phyloP scores from a whole-genome alignment of 345 rosid species.

The Geranium rotundifolium region DNA sequence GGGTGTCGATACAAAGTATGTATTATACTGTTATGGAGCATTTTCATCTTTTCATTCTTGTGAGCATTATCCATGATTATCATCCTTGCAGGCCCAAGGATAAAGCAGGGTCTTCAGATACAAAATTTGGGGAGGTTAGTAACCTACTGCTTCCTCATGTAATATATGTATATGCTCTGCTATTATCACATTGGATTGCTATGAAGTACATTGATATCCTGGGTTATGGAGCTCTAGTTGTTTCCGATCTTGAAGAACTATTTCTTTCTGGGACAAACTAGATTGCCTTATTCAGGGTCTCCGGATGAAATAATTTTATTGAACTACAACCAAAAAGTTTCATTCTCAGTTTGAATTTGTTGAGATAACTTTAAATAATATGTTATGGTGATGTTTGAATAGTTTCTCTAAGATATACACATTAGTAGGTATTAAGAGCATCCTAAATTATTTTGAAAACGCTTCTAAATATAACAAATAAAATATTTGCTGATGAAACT shows the following conservation, averaged over 20 bases:
- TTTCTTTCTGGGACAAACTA: not conserved
- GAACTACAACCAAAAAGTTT: not conserved
- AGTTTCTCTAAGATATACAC: not conserved
- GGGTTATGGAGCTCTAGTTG: not conserved
- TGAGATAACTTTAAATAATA: no score
- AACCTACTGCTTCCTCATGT: conserved; percentile 9
- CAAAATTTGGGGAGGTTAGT: conserved; percentile 93
- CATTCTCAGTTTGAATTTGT: not conserved
- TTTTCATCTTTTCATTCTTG: not conserved
- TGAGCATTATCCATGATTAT: conserved; percentile 12
- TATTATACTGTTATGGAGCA: conserved; percentile 1
- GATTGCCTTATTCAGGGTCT: not conserved
- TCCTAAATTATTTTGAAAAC: not conserved
- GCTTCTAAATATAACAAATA: not conserved
- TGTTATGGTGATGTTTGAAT: not conserved
- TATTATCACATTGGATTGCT: not conserved
- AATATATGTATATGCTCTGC: not conserved
- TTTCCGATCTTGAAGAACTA: not conserved
- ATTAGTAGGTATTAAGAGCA: not conserved
- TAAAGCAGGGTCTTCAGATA: conserved; percentile 53
- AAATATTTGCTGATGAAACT: not conserved
- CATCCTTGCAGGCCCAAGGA: conserved; percentile 39
- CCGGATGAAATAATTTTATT: not conserved
- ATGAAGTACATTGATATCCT: not conserved
- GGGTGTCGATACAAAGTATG: conserved; percentile 85